Conservation (phyloP, 2,329 filamentous ascomycete genomes). For the Aspergillus fumigatiaffinis region DNA sequence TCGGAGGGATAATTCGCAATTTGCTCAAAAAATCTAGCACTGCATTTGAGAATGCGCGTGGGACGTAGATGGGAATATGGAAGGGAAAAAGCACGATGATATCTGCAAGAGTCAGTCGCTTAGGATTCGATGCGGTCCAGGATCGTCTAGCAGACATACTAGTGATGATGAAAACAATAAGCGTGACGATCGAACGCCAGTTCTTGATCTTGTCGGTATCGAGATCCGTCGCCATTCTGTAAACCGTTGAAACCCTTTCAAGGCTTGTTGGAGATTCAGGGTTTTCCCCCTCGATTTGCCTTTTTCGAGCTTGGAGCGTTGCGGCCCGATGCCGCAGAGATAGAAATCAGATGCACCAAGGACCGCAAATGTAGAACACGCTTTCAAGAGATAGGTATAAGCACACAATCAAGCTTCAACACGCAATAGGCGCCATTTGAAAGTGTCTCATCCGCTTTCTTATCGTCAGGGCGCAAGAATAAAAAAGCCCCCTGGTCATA, state of each 20-base stretch:
- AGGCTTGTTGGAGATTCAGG: background rate
- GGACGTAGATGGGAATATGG: conserved; percentile 59
- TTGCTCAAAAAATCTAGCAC: conserved; percentile 43
- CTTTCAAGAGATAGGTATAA: background rate
- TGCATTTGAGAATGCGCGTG: conserved; percentile 47
- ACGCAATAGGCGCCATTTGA: background rate
- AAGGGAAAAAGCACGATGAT: conserved; percentile 67
- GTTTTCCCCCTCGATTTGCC: background rate
- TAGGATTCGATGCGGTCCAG: background rate
- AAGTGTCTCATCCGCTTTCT: background rate
- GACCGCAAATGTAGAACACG: too few relatives aligned
- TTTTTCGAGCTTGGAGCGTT: background rate
- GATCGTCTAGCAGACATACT: conserved; percentile 51
- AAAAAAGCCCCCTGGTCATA: background rate
- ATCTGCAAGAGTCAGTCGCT: conserved; percentile 44
- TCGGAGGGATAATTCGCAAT: conserved; percentile 52
- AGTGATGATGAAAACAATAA: conserved; percentile 65
- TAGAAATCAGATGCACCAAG: background rate
- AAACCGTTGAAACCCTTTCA: background rate
- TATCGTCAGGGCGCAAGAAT: background rate
- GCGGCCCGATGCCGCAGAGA: background rate
- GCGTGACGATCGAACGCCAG: conserved; percentile 67
- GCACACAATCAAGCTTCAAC: background rate
- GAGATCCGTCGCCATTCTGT: conserved; percentile 31
- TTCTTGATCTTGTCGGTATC: conserved; percentile 56